A percentile compares a stretch with the other conserved stretches of the same genome.
These are phyloP conservation scores for Cucurbita moschata DNA, from an alignment of 306 rosid species.

Conservation along the genomic window DNA sequence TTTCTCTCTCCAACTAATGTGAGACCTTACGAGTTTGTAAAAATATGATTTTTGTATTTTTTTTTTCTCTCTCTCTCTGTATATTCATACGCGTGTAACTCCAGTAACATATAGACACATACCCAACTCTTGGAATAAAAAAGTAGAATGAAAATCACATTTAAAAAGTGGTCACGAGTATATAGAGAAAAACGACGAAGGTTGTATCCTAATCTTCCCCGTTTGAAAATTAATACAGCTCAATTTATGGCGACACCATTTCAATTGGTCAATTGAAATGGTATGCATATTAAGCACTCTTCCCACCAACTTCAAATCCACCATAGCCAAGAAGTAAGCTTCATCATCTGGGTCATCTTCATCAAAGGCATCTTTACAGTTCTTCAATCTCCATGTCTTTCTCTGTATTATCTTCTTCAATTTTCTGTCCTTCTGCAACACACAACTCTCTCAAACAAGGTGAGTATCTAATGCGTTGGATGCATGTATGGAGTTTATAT, in stretches of 20 bases:
- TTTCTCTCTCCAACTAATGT: too few relatives aligned
- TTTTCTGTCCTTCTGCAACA: conserved; percentile 58
- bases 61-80: too few relatives aligned
- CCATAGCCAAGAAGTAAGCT: conserved; percentile 59
- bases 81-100: too few relatives aligned
- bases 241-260: conserved; percentile 73
- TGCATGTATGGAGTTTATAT: neutral
- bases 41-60: too few relatives aligned
- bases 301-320: conserved; percentile 65
- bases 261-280: conserved; percentile 55
- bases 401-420: conserved; percentile 36
- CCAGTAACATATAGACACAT: too few relatives aligned
- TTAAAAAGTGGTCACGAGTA: too few relatives aligned
- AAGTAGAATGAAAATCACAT: too few relatives aligned
- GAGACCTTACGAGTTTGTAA: too few relatives aligned
- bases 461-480: neutral
- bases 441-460: neutral
- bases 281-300: conserved; percentile 70
- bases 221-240: conserved; percentile 44
- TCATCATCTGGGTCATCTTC: conserved; percentile 47
- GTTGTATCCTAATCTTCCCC: conserved; percentile 41
- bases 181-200: conserved; percentile 34
- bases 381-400: conserved; percentile 51
- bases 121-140: too few relatives aligned
- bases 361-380: conserved; percentile 19